A percentile compares a stretch with the other conserved stretches of the same genome.
Conservation (phyloP, 176 grass and related monocot species). For the Chrysopogon serrulatus region DNA sequence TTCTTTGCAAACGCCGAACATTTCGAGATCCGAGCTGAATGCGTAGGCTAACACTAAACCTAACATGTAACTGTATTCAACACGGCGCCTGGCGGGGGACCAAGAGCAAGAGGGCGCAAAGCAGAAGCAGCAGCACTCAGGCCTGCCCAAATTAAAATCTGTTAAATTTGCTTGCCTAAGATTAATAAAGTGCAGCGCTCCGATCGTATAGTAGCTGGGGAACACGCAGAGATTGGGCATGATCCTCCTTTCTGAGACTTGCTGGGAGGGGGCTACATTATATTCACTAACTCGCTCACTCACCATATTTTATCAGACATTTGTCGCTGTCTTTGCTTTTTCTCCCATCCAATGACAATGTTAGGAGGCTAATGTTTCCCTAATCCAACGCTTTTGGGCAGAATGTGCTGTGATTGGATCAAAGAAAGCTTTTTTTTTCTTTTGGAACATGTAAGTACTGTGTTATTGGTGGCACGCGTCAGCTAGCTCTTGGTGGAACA, state of each 20-base stretch:
- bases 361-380: not conserved
- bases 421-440: not conserved
- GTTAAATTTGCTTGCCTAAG: not conserved
- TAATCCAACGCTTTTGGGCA: not conserved
- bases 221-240: slow-evolving; percentile 17
- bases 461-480: not conserved
- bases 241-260: slow-evolving; percentile 19
- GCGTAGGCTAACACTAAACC: not conserved
- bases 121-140: too few species aligned
- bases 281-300: not conserved
- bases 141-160: not conserved
- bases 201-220: not conserved
- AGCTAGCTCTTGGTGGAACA: not conserved
- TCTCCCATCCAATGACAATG: not conserved
- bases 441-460: not conserved
- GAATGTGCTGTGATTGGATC: slow-evolving; percentile 23
- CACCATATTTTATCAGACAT: not conserved
- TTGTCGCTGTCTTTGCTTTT: not conserved
- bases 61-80: not conserved
- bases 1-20: not conserved
- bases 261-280: not conserved
- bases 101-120: not conserved
- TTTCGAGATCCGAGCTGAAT: slow-evolving; percentile 33
- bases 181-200: not conserved
- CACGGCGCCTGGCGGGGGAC: slow-evolving; percentile 5